Evolutionary conservation across 2,329 filamentous ascomycete genomes (phyloP).

Genomic region (Pezicula radicicola): DNA sequence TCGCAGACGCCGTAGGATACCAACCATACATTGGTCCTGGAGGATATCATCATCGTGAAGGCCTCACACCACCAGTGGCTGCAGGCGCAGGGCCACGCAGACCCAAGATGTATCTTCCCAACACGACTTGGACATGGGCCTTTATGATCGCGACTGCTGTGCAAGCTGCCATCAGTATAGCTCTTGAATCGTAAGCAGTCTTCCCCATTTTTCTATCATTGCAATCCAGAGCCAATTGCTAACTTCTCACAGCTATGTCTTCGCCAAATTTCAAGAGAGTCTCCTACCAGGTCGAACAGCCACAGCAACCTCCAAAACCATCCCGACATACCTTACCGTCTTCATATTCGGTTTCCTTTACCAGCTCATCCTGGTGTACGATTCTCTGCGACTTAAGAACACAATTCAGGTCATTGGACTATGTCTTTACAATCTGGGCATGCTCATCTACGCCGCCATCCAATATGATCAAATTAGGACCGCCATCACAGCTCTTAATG

Average conservation of each 20-base stretch:
- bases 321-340: constrained; percentile 91
- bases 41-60: constrained; percentile 29
- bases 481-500: constrained; percentile 58
- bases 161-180: constrained; percentile 78
- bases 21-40: constrained; percentile 28
- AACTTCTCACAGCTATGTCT: constrained; percentile 64
- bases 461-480: constrained; percentile 87
- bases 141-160: constrained; percentile 73
- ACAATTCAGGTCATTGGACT: constrained; percentile 98
- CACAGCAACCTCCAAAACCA: constrained; percentile 61
- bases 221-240: neutral
- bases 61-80: constrained; percentile 17
- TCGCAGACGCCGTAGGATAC: constrained; percentile 35
- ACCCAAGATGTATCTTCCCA: constrained; percentile 70
- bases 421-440: constrained; percentile 85
- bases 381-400: constrained; percentile 91
- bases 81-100: constrained; percentile 24
- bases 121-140: constrained; percentile 81
- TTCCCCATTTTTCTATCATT: constrained; percentile 13
- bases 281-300: constrained; percentile 47
- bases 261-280: constrained; percentile 76
- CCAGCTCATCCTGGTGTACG: constrained; percentile 84
- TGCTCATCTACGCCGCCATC: constrained; percentile 89
- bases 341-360: constrained; percentile 98
- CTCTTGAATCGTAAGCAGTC: constrained; percentile 76